Conservation (phyloP, 441 rosid species). For the Isatis lusitanica region DNA sequence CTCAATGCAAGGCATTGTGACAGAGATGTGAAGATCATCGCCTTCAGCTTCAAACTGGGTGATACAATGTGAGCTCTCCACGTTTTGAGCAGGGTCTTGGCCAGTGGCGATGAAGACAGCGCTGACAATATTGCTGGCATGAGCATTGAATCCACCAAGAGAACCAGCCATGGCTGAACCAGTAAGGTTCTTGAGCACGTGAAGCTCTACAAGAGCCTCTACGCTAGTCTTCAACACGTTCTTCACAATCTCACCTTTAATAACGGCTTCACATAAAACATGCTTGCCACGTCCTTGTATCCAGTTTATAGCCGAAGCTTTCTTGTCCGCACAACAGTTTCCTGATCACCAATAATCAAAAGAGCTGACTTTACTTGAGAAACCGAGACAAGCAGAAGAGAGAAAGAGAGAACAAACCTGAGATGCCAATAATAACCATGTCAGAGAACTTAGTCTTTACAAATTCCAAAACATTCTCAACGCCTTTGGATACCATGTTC, state of each 20-base stretch:
- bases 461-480: slow-evolving; percentile 55
- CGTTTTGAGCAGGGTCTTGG: slow-evolving; percentile 66
- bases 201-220: slow-evolving; percentile 55
- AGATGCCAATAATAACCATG: slow-evolving; percentile 60
- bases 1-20: slow-evolving; percentile 63
- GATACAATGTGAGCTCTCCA: slow-evolving; percentile 64
- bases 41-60: slow-evolving; percentile 54
- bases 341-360: slow-evolving; percentile 36
- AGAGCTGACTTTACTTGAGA: not conserved
- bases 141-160: slow-evolving; percentile 68
- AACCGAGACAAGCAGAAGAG: not conserved
- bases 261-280: slow-evolving; percentile 60
- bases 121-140: slow-evolving; percentile 55
- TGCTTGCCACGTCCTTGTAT: slow-evolving; percentile 59
- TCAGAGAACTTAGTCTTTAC: slow-evolving; percentile 47
- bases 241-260: slow-evolving; percentile 48
- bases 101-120: slow-evolving; percentile 58
- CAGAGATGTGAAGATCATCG: slow-evolving; percentile 58
- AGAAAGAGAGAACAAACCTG: slow-evolving; percentile 35
- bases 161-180: slow-evolving; percentile 69
- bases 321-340: slow-evolving; percentile 64
- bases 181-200: slow-evolving; percentile 59
- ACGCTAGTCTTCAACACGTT: slow-evolving; percentile 59
- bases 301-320: slow-evolving; percentile 58
- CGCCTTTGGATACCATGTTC: slow-evolving; percentile 70